Evolutionary conservation across 192 early-diverging fungal species (phyloP).

Genomic region (Umbelopsis isabellina): DNA sequence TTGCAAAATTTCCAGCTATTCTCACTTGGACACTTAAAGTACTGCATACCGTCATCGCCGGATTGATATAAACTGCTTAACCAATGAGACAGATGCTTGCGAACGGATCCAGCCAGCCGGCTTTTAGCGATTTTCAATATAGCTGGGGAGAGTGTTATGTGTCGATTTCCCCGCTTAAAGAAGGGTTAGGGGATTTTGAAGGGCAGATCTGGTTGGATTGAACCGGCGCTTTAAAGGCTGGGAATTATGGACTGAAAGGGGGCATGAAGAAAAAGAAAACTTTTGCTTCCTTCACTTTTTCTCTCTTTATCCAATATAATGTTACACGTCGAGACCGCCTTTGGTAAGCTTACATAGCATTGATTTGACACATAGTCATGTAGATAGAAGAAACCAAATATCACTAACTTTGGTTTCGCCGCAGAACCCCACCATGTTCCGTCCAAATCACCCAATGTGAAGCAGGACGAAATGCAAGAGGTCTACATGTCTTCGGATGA

Average conservation of each 20-base stretch:
- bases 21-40: too few relatives aligned
- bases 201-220: neutral
- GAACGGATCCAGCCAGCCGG: too few relatives aligned
- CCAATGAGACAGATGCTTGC: too few relatives aligned
- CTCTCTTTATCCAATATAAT: neutral
- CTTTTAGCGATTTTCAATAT: neutral
- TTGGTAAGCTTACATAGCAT: neutral
- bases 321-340: neutral
- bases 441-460: slow-evolving; percentile 1
- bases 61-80: too few relatives aligned
- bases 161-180: neutral
- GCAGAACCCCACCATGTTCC: neutral
- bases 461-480: slow-evolving; percentile 3
- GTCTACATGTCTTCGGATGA: slow-evolving; percentile 24
- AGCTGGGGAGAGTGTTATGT: neutral
- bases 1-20: too few relatives aligned
- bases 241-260: slow-evolving; percentile 3
- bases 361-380: neutral
- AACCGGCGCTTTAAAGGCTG: slow-evolving; percentile 17
- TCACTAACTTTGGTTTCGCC: neutral
- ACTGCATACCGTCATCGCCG: too few relatives aligned
- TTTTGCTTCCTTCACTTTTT: neutral
- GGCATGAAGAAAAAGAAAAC: neutral
- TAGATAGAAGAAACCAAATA: neutral
- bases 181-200: slow-evolving; percentile 6